Evolutionary conservation across 2,329 filamentous ascomycete genomes (phyloP).

Genomic region (Fusarium succisae): DNA sequence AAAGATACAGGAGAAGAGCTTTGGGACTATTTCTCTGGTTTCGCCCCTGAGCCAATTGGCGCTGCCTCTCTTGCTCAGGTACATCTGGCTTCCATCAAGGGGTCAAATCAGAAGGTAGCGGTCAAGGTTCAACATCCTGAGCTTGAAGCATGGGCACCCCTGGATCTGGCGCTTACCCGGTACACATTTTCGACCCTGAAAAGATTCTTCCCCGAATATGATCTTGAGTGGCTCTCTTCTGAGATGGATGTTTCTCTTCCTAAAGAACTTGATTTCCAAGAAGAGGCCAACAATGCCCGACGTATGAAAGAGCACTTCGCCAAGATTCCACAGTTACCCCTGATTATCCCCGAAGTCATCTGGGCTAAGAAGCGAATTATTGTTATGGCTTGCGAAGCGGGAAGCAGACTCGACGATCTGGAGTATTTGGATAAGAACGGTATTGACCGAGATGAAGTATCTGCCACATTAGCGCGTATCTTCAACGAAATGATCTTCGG

Average conservation of each 20-base stretch:
- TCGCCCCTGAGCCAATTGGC: slow-evolving; percentile 82
- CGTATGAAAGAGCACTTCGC: slow-evolving; percentile 84
- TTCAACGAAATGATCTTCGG: slow-evolving; percentile 99
- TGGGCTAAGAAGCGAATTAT: slow-evolving; percentile 91
- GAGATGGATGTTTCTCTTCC: slow-evolving; percentile 94
- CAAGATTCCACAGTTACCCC: slow-evolving; percentile 75
- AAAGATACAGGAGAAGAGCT: slow-evolving; percentile 83
- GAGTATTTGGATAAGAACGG: slow-evolving; percentile 83
- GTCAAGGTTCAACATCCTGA: slow-evolving; percentile 97
- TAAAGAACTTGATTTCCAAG: slow-evolving; percentile 88
- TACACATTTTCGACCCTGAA: slow-evolving; percentile 93
- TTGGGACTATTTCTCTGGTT: slow-evolving; percentile 86
- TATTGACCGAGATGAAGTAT: slow-evolving; percentile 96
- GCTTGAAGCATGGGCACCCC: slow-evolving; percentile 86
- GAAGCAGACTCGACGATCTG: slow-evolving; percentile 87
- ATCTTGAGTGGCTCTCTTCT: slow-evolving; percentile 91
- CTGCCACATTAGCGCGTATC: slow-evolving; percentile 85
- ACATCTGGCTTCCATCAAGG: slow-evolving; percentile 84
- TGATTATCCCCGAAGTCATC: slow-evolving; percentile 88
- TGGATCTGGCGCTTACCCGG: slow-evolving; percentile 86
- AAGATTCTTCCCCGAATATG: slow-evolving; percentile 95
- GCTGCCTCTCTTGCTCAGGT: slow-evolving; percentile 96
- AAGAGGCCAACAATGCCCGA: slow-evolving; percentile 85
- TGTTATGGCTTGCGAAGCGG: slow-evolving; percentile 94
- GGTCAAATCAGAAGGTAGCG: slow-evolving; percentile 85